Percentiles rank a stretch among this genome's conserved stretches.
Evolutionary conservation across 306 rosid species (phyloP).

Genomic region (Glycine tomentella): DNA sequence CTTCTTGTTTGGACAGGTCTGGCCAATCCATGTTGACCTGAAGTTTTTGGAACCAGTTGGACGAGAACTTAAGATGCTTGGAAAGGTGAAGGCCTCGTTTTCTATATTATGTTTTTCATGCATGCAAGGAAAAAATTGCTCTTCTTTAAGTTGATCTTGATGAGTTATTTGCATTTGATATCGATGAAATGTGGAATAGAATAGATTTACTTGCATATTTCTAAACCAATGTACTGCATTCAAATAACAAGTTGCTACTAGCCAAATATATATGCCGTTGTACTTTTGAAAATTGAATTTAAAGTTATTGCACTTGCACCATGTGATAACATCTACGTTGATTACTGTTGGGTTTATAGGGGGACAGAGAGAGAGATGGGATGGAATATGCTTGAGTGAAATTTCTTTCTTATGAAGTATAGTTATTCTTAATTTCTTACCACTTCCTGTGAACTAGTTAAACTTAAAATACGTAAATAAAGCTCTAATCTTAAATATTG

Average conservation of each 20-base stretch:
- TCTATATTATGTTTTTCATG: not conserved
- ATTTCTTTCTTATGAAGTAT: conserved; percentile 6
- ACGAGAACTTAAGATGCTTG: conserved; percentile 82
- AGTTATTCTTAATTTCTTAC: not conserved
- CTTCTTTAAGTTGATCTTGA: conserved; percentile 14
- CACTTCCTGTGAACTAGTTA: conserved; percentile 29
- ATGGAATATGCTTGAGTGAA: not conserved
- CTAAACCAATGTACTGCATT: not conserved
- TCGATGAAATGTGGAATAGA: conserved; percentile 21
- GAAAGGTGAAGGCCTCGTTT: conserved; percentile 66
- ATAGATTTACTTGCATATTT: not conserved
- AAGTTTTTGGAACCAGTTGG: conserved; percentile 91
- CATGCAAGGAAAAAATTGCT: conserved; percentile 14
- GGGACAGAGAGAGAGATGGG: not conserved
- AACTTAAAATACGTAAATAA: not conserved
- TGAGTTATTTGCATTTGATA: conserved; percentile 32
- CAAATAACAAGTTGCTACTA: not conserved
- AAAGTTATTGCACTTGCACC: conserved; percentile 7
- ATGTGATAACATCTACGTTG: not conserved
- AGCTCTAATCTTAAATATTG: no score
- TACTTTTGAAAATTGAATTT: not conserved
- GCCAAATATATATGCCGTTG: no score
- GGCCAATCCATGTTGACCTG: conserved; percentile 80
- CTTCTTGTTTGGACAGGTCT: conserved; percentile 68
- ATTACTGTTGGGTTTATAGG: not conserved